Evolutionary conservation across 768 basidiomycete species (phyloP), one percentile per base, ranked within the genome.

Genomic region (Psilocybe tampanensis): DNA sequence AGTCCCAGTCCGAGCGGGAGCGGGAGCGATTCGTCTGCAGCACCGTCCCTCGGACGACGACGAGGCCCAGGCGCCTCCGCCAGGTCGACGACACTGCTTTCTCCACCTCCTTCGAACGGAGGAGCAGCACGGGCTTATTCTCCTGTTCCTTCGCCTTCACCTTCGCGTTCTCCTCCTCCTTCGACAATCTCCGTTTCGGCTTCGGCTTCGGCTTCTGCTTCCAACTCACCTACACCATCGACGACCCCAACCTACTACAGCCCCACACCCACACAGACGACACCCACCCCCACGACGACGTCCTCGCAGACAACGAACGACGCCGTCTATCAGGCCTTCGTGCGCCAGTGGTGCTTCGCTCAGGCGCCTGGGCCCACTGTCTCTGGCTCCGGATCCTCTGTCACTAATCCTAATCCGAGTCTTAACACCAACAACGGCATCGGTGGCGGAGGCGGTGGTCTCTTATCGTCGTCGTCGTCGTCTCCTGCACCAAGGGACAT

Each of bases 301-400:
- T n/a, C n/a, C n/a, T 45, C 47, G 19, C 60, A 63, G 18, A 57
- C 41, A 19, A 49, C 58, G 18, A 65, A 63, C 43, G 77, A 75
- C 18, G 68, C 70, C 9, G 59, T 76, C 15, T 88, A 88, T 63
- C 79, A 86, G 52, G 84, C 85, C 21, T 83, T 88, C 57, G 80
- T 88, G 48, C 64, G 74, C 53, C 81, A 86, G 66, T 89, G 87
- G 87, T 88, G 87, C 68, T 89, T 89, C 68, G 85, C 85, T 8
- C 77, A 80, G 61, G 54, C 45, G 0, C 54, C 54, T n/a, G 54
- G 54, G n/a, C 54, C 54, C 12, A 47, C 34, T 29, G 54, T 53
- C 17, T n/a, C n/a, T n/a, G 51, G 51, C 7, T 24, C 36, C 29
- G 41, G 52, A 29, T 29, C 29, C 9, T 29, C 29, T 9, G 29